Evolutionary conservation across 1,139 yeast genomes (phyloP).

Genomic region (Lodderomyces beijingensis): DNA sequence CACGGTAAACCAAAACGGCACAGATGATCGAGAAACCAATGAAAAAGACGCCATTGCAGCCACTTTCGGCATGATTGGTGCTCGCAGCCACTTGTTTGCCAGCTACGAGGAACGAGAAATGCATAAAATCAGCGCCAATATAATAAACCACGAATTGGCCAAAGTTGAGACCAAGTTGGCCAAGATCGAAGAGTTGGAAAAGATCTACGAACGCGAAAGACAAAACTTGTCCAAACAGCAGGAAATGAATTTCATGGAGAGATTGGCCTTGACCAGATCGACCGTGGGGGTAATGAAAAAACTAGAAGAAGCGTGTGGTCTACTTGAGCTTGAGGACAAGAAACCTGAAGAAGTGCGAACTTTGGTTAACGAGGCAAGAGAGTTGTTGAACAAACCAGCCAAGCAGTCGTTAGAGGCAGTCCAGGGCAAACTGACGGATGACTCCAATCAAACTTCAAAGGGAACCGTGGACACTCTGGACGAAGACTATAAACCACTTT

Average conservation of each 20-base stretch:
- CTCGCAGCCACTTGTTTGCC: slow-evolving; percentile 80
- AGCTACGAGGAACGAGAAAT: slow-evolving; percentile 79
- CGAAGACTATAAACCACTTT: slow-evolving; percentile 59
- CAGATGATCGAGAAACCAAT: slow-evolving; percentile 5
- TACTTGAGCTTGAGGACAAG: slow-evolving; percentile 23
- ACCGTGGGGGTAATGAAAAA: slow-evolving; percentile 50
- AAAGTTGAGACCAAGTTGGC: slow-evolving; percentile 74
- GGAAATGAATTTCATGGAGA: slow-evolving; percentile 75
- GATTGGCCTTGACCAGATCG: slow-evolving; percentile 66
- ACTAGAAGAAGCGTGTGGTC: slow-evolving; percentile 39
- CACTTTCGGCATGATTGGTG: slow-evolving; percentile 68
- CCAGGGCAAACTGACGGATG: slow-evolving; percentile 2
- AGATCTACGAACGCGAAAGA: slow-evolving; percentile 73
- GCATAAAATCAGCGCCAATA: slow-evolving; percentile 51
- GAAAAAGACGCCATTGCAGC: slow-evolving; percentile 38
- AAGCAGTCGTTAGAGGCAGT: slow-evolving; percentile 24
- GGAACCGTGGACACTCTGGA: slow-evolving; percentile 15
- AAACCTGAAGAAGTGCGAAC: slow-evolving; percentile 1
- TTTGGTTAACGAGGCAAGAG: slow-evolving; percentile 42
- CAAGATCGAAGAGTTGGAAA: slow-evolving; percentile 70
- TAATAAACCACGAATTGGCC: slow-evolving; percentile 67
- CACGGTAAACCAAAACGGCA: slow-evolving; percentile 8
- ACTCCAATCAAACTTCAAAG: background rate
- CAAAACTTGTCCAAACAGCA: slow-evolving; percentile 71
- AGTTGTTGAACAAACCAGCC: slow-evolving; percentile 48